Evolutionary conservation across 1,284 basidiomycete species (phyloP), one percentile per base, ranked within the genome.

Genomic region (Cutaneotrichosporon sp.): DNA sequence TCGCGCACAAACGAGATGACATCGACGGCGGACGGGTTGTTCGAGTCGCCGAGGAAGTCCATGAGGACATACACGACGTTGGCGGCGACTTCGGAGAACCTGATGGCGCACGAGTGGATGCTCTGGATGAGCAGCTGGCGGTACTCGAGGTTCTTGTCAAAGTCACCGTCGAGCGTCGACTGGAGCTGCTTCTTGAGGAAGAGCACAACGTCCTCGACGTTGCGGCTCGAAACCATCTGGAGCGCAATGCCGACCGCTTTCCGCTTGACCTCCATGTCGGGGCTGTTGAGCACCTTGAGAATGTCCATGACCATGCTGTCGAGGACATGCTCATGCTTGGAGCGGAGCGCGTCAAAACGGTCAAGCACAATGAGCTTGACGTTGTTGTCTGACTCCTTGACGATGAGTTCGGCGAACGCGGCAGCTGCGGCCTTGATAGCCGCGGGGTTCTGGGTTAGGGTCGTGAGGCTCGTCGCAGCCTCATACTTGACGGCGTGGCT

Each of bases 181-280:
- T 90, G 87, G n/a, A 99, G 85, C 79, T 99, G 95, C 82, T 99
- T 99, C 85, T 98, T 98, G 73, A 99, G 84, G 85, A 97, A 93
- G 2, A 92, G 80, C 1, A 97, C 94, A 1, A 98, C 93, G 63
- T 99, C 97, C 75, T 98, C 96, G n/a, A 99, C 93, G 72, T 97
- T 99, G 61, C 95, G 84, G 73, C 91, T 92, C 13, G 91, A 90
- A 2, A 95, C 91, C 91, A 99, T 94, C 75, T 90, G 92, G 62
- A 99, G 83, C 8, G 95, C 92, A 70, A 98, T 91, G 62, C 83
- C 85, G 65, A 97, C 88, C 0, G 95, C 94, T 80, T 98, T 97
- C 64, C 91, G 86, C 69, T 94, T 89, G 46, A 99, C 95, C 81
- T 98, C 96, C 85, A 99, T 92, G 76, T 99, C 97, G 42, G 92